These are phyloP conservation scores for Gastrolobium bilobum DNA, from an alignment of 306 rosid species.

Conservation along the genomic window DNA sequence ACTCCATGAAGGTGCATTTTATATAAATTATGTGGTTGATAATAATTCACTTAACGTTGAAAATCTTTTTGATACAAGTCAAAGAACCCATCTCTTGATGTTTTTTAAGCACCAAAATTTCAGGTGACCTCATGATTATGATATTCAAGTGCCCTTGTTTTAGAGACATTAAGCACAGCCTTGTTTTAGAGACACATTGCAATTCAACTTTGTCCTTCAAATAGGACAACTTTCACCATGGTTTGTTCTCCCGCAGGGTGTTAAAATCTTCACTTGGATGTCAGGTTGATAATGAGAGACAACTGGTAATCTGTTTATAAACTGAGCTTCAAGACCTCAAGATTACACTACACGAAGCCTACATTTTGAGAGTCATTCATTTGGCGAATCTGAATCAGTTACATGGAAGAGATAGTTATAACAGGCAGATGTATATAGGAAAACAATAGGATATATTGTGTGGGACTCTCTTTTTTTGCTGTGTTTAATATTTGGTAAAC, in stretches of 20 bases:
- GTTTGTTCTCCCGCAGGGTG: neutral
- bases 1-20: neutral
- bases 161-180: neutral
- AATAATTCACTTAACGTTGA: neutral
- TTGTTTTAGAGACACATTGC: neutral
- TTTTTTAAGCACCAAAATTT: neutral
- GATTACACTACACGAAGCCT: neutral
- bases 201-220: neutral
- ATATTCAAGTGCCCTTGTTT: too few relatives aligned
- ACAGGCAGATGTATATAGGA: conserved; percentile 39
- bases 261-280: neutral
- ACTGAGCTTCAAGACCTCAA: neutral
- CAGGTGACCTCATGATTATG: too few relatives aligned
- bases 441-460: neutral
- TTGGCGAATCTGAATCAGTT: neutral
- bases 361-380: conserved; percentile 8
- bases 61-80: neutral
- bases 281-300: neutral
- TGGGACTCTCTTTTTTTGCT: neutral
- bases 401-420: conserved; percentile 18
- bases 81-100: neutral
- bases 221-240: neutral
- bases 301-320: neutral
- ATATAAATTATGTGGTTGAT: neutral
- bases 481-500: neutral